phyloP scores from a whole-genome alignment of 169 alveolate genomes.

The Perkinsus chesapeaki region DNA sequence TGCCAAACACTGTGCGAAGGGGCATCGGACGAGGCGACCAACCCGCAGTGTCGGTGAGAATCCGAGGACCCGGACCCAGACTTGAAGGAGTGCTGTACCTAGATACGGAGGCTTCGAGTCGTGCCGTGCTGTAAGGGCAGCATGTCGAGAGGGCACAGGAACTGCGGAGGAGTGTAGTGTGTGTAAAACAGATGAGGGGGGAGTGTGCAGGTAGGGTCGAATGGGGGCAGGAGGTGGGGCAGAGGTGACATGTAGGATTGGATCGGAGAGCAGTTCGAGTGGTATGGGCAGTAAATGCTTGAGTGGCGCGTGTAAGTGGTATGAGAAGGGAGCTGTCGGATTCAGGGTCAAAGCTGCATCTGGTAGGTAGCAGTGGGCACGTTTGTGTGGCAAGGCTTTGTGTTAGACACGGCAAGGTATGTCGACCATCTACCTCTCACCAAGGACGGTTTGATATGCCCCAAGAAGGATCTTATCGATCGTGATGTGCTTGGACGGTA shows the following conservation, averaged over 20 bases:
- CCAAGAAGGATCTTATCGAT: not conserved
- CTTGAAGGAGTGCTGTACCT: not conserved
- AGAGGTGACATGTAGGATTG: not conserved
- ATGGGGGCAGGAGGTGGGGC: not conserved
- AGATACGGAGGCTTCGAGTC: conserved; percentile 1
- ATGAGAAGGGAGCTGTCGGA: not conserved
- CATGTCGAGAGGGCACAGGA: not conserved
- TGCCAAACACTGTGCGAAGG: not conserved
- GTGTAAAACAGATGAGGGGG: not conserved
- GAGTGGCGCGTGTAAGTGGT: not conserved
- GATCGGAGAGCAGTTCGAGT: not conserved
- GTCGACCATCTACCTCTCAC: not conserved
- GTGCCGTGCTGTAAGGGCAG: not conserved
- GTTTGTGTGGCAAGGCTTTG: not conserved
- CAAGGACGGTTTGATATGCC: not conserved
- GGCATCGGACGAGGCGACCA: not conserved
- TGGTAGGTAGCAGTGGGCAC: not conserved
- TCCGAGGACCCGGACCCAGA: not conserved
- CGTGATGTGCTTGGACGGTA: not conserved
- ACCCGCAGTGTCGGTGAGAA: not conserved
- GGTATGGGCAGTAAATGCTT: not conserved
- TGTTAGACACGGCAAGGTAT: not conserved
- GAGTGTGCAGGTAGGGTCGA: not conserved
- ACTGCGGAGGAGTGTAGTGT: not conserved
- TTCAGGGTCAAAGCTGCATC: not conserved